Conservation (phyloP, 345 rosid species). For the Syzygium grande region DNA sequence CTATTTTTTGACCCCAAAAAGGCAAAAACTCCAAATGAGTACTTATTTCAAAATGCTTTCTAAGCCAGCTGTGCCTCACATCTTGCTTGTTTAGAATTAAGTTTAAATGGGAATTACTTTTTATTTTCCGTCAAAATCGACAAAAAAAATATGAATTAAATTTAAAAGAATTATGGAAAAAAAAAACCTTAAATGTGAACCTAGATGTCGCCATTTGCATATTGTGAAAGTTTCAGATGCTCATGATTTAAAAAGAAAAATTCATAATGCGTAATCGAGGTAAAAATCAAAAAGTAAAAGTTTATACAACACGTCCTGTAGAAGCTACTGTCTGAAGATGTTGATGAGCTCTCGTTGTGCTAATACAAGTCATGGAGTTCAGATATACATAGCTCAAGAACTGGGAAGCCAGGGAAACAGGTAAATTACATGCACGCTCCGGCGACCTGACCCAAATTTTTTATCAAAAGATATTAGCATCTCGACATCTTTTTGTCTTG, state of each 20-base stretch:
- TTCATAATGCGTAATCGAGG: not conserved
- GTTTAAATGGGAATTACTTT: not conserved
- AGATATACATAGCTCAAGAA: not conserved
- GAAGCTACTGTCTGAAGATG: not conserved
- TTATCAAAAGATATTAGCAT: not conserved
- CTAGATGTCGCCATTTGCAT: not conserved
- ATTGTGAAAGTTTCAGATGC: not conserved
- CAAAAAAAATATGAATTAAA: fast-evolving
- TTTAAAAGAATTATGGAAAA: not conserved
- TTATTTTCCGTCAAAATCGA: fast-evolving
- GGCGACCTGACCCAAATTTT: not conserved
- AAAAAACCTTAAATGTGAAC: not conserved
- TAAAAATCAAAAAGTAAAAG: not conserved
- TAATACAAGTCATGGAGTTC: not conserved
- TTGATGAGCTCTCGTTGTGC: not conserved
- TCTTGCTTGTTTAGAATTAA: not conserved
- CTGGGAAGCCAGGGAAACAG: not conserved
- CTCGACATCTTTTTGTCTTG: not conserved
- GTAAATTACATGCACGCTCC: not conserved
- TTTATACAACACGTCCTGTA: not conserved
- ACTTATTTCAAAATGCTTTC: not conserved
- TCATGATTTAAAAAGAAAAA: not conserved
- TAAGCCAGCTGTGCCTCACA: not conserved
- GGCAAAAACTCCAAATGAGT: too few species aligned
- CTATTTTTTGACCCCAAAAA: too few species aligned